Evolutionary conservation across 345 rosid species (phyloP).

Genomic region (Corchorus olitorius): DNA sequence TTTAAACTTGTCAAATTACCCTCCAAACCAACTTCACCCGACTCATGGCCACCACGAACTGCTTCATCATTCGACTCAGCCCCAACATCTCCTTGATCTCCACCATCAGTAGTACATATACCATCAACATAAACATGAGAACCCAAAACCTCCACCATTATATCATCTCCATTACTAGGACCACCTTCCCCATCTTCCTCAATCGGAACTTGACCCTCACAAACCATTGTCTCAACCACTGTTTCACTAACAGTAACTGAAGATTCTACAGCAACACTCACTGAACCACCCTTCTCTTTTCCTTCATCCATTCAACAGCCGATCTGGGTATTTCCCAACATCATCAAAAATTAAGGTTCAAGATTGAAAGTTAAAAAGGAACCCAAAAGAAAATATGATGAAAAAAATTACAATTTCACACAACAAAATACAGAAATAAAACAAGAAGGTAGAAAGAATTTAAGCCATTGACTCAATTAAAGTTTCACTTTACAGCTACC

Average conservation of each 20-base stretch:
- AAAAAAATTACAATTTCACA: not conserved
- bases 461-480: conserved; percentile 24
- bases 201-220: conserved; percentile 25
- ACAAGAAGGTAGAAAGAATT: not conserved
- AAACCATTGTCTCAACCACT: conserved; percentile 26
- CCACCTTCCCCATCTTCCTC: conserved; percentile 31
- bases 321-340: conserved; percentile 31
- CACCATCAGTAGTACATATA: conserved; percentile 33
- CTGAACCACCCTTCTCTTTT: conserved; percentile 20
- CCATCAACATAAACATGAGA: conserved; percentile 47
- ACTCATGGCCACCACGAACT: not conserved
- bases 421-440: not conserved
- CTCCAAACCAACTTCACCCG: conserved; percentile 10
- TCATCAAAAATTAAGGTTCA: not conserved
- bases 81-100: conserved; percentile 26
- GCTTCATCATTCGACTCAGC: conserved; percentile 27
- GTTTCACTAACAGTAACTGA: conserved; percentile 15
- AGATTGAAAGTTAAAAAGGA: not conserved
- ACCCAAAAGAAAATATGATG: not conserved
- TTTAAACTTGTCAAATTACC: conserved; percentile 19
- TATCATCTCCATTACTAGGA: conserved; percentile 41
- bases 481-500: conserved; percentile 18
- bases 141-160: conserved; percentile 47
- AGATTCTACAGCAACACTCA: not conserved
- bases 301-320: conserved; percentile 38